These are phyloP conservation scores for Orbilia quercus DNA, from an alignment of 2,329 filamentous ascomycete species.

Conservation along the genomic window DNA sequence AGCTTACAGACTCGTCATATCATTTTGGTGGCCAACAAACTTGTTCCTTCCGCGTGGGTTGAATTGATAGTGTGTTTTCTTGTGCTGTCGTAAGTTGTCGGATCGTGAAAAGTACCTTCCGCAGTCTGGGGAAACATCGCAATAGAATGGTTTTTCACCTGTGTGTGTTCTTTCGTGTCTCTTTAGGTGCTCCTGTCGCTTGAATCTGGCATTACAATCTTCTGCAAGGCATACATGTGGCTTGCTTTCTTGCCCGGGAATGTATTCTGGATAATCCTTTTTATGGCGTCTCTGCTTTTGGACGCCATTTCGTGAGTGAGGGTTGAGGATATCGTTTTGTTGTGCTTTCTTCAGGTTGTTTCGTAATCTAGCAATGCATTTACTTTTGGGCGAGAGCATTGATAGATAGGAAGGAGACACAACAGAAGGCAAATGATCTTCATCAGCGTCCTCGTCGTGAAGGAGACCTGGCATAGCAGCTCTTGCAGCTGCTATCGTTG, in stretches of 20 bases:
- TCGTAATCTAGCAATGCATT: slow-evolving; percentile 31
- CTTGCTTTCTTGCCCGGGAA: slow-evolving; percentile 50
- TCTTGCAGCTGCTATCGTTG: slow-evolving; percentile 49
- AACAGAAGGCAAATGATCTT: slow-evolving; percentile 27
- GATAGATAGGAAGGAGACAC: slow-evolving; percentile 47
- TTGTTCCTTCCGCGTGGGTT: slow-evolving; percentile 53
- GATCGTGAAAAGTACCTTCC: slow-evolving; percentile 58
- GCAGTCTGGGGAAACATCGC: slow-evolving; percentile 55
- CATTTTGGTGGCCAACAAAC: slow-evolving; percentile 42
- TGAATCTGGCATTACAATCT: slow-evolving; percentile 57
- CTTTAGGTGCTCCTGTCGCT: slow-evolving; percentile 59
- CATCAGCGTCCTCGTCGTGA: slow-evolving; percentile 48
- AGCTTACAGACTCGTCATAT: slow-evolving; percentile 22
- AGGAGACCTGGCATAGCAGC: slow-evolving; percentile 54
- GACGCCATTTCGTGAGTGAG: slow-evolving; percentile 30
- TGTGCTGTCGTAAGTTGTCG: slow-evolving; percentile 58
- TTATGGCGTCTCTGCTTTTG: slow-evolving; percentile 35
- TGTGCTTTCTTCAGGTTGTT: slow-evolving; percentile 32
- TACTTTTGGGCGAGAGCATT: slow-evolving; percentile 44
- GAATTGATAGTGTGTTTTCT: slow-evolving; percentile 58
- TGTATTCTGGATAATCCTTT: slow-evolving; percentile 35
- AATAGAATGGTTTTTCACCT: slow-evolving; percentile 58
- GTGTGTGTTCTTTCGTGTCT: slow-evolving; percentile 59
- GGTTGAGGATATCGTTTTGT: slow-evolving; percentile 14
- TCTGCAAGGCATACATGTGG: slow-evolving; percentile 56